Conservation (phyloP, 257 asterid genomes). For the Penstemon davidsonii region DNA sequence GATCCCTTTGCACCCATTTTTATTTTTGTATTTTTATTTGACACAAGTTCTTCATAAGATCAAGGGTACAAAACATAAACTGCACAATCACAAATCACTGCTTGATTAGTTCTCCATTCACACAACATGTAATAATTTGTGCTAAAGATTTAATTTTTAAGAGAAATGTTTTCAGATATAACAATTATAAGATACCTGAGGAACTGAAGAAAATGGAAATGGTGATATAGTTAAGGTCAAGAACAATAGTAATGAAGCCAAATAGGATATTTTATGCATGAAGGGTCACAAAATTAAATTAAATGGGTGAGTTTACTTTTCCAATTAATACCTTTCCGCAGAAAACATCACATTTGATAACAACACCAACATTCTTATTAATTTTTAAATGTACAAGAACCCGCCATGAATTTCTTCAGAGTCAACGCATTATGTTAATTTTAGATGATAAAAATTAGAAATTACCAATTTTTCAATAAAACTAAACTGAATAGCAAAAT, state of each 20-base stretch:
- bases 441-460: no score
- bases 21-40: neutral
- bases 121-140: neutral
- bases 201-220: slow-evolving; percentile 17
- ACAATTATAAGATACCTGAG: slow-evolving; percentile 21
- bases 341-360: slow-evolving; percentile 18
- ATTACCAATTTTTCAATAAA: no score
- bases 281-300: slow-evolving; percentile 18
- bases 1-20: slow-evolving; percentile 43
- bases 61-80: neutral
- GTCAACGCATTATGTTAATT: neutral
- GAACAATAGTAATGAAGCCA: slow-evolving; percentile 1
- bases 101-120: slow-evolving; percentile 13
- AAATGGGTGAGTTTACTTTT: slow-evolving; percentile 33
- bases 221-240: slow-evolving; percentile 2
- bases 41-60: neutral
- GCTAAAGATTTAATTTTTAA: neutral
- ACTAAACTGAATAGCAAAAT: no score
- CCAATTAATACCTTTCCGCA: neutral
- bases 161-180: neutral
- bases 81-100: neutral
- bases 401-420: slow-evolving; percentile 19
- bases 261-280: slow-evolving; percentile 14
- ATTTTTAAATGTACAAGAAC: slow-evolving; percentile 13
- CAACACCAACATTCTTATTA: slow-evolving; percentile 17